Evolutionary conservation across 768 basidiomycete genomes (phyloP), one percentile per base, ranked within the genome.

Genomic region (Leccinum ochraceum): DNA sequence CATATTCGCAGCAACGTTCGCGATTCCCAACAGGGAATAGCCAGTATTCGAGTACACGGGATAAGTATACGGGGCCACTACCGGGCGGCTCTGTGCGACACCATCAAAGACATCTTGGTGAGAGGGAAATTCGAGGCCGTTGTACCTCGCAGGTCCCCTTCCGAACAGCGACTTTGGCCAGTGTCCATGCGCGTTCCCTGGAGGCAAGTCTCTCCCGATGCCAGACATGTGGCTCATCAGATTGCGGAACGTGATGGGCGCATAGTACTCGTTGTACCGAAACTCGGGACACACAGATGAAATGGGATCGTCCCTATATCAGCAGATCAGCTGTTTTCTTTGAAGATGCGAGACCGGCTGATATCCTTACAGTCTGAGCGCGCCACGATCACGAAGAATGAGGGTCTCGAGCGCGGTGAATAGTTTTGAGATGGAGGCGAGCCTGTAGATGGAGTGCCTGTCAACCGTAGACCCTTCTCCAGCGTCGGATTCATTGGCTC

Each of bases 371-470:
- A 80, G 72, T 50, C 64, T 73, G 56, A 81, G 64, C 2, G 64
- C 63, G 3, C 83, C 83, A 50, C 74, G 74, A 63, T 84, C 79
- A 39, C 79, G 76, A 24, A 85, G 70, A 11, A 85, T 76, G 44
- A 81, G 65, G 0, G 79, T 81, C 63, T 85, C 81, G 5, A 83
- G 62, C 0, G 77, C 76, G 4, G 78, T 76, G 63, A 84, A 83
- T 59, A 84, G 69, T 68, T 85, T 86, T 6, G 80, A 78, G 57
- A 82, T 77, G 44, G 80, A 82, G 2, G 82, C 83, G 26, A 84
- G 72, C 28, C 85, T 75, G 62, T 84, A 85, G 53, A 82, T 76
- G 0, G 82, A 79, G 64, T 83, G 66, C 54, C 76, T 73, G n/a
- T 77, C 69, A 1, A 79, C 75, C 0, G 66, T 67, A 5, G 64